Base-by-base conservation (phyloP, 441 rosid species). In the Kokia cookei region DNA sequence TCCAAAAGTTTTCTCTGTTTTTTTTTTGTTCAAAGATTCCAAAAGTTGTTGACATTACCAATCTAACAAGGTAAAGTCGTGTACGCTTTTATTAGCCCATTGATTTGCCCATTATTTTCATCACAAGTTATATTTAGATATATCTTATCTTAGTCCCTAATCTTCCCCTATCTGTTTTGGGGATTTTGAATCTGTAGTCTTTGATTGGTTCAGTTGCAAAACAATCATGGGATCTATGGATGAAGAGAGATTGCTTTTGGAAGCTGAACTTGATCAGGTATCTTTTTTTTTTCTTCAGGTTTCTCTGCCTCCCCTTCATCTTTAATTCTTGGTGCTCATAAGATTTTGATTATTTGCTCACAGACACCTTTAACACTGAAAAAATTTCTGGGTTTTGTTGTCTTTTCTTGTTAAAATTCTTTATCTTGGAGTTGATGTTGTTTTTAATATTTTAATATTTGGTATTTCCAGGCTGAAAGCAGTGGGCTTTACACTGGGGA, bases 401-500 rank as follows among this genome's bases (percentile, higher is more conserved):
- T 6, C 1, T 17, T 45, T 45, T 47, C 17, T 32, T 59, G 55
- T 48, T 59, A 5, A 11, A 60, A 60, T 59, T 59, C 17, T 22
- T 42, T 47, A 19, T 60, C 58, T n/a, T 17, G 40, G 66, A 32
- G 27, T 72, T 72, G 47, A 14, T 71, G 65, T 26, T 35, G 60
- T 26, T 14, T 32, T 17, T 54, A 7, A 35, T 69, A 17, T 11
- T 61, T 50, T 14, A 13, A 72, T 47, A 3, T 55, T 27, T 66
- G 67, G n/a, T 42, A 3, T 74, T 54, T 66, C 29, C 73, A 74
- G 77, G 64, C 22, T 43, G 83, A 81, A 73, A 72, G 84, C 65
- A 76, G 45, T 29, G 80, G 45, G 64, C 80, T 78, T 22, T 82
- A 83, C 78, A 86, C 91, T 0, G 91, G 94, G 71, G 94, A 90